Conservation (phyloP, 2,329 filamentous ascomycete species). For the Colletotrichum phormii region DNA sequence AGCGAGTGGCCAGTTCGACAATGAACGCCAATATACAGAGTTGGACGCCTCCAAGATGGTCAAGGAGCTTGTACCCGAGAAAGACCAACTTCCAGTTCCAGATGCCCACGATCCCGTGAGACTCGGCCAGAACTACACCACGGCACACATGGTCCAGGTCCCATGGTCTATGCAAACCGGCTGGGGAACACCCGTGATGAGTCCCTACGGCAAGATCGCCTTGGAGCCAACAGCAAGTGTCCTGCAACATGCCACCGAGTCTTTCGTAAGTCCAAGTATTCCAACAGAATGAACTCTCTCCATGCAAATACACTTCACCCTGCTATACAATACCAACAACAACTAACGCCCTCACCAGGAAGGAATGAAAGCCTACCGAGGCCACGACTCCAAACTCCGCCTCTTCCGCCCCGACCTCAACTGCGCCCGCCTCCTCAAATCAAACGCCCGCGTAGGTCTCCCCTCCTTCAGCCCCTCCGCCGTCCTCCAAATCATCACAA, state of each 20-base stretch:
- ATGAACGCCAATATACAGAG: constrained; percentile 62
- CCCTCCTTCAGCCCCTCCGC: constrained; percentile 72
- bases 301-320: too few species aligned
- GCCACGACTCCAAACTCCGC: constrained; percentile 72
- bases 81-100: not conserved
- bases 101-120: constrained; percentile 7
- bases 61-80: constrained; percentile 58
- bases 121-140: constrained; percentile 11
- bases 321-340: too few species aligned
- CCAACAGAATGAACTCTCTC: too few species aligned
- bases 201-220: constrained; percentile 73
- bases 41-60: constrained; percentile 75
- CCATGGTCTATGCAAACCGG: constrained; percentile 70
- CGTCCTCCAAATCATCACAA: constrained; percentile 72
- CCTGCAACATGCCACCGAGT: constrained; percentile 82
- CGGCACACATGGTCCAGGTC: constrained; percentile 77
- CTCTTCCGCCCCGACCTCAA: constrained; percentile 76
- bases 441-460: constrained; percentile 68
- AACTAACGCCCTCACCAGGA: constrained; percentile 51
- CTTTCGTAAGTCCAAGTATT: constrained; percentile 58
- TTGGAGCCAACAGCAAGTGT: constrained; percentile 77
- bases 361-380: constrained; percentile 78
- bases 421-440: constrained; percentile 63
- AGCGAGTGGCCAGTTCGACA: constrained; percentile 20
- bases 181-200: constrained; percentile 74